These are phyloP conservation scores for Barnettozyma populi DNA, from an alignment of 805 yeast genomes.

Conservation along the genomic window DNA sequence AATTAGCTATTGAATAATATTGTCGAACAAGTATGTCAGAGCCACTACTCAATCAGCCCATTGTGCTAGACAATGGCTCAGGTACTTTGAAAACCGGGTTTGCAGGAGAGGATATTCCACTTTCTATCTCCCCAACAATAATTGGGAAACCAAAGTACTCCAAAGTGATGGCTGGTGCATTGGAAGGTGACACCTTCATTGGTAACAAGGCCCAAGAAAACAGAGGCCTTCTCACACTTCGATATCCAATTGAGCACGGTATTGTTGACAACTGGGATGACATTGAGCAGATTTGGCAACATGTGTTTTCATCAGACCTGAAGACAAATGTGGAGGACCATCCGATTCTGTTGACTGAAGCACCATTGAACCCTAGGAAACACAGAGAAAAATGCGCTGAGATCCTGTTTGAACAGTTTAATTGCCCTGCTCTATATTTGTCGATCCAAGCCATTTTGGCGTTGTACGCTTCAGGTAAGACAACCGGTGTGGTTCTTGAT, in stretches of 20 bases:
- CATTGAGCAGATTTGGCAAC: conserved; percentile 78
- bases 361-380: conserved; percentile 77
- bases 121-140: conserved; percentile 53
- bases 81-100: conserved; percentile 85
- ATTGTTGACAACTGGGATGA: conserved; percentile 77
- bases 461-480: conserved; percentile 81
- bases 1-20: too few relatives aligned
- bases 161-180: conserved; percentile 71
- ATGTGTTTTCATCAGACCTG: conserved; percentile 53
- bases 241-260: conserved; percentile 78
- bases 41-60: conserved; percentile 56
- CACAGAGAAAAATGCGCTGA: conserved; percentile 89
- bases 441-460: conserved; percentile 89
- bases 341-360: conserved; percentile 83
- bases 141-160: conserved; percentile 83
- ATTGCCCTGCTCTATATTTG: conserved; percentile 86
- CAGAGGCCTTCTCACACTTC: conserved; percentile 68
- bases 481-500: conserved; percentile 86
- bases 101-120: conserved; percentile 87
- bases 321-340: conserved; percentile 68
- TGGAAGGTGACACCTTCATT: conserved; percentile 61
- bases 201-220: conserved; percentile 72
- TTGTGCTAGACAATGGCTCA: conserved; percentile 81
- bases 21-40: conserved; percentile 2
- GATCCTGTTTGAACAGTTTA: conserved; percentile 84